A percentile compares a stretch with the other conserved stretches of the same genome.
Conservation (phyloP, 2,329 filamentous ascomycete species). For the Exophiala dermatitidis region DNA sequence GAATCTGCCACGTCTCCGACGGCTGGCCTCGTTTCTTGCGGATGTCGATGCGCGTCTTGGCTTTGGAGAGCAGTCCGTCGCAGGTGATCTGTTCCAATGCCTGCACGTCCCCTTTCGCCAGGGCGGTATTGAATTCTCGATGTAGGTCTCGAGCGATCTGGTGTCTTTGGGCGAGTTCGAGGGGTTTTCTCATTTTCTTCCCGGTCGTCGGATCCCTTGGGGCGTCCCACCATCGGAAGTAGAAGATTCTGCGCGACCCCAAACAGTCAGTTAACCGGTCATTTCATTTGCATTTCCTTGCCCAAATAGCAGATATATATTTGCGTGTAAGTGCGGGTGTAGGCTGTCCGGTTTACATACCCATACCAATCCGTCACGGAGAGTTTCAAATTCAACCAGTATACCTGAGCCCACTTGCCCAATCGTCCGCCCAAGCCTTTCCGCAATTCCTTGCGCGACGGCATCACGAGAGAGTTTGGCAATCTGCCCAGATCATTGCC, state of each 20-base stretch:
- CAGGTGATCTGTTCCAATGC: slow-evolving; percentile 35
- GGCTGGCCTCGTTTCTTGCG: slow-evolving; percentile 24
- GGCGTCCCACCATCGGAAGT: slow-evolving; percentile 8
- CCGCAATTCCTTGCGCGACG: slow-evolving; percentile 9
- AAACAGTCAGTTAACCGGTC: background rate
- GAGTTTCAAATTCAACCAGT: slow-evolving; percentile 10
- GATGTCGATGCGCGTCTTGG: slow-evolving; percentile 32
- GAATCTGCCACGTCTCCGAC: slow-evolving; percentile 9
- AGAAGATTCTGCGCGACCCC: slow-evolving; percentile 18
- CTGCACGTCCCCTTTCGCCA: slow-evolving; percentile 37
- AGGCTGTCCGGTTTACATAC: background rate
- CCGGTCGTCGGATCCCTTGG: slow-evolving; percentile 15
- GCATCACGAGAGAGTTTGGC: slow-evolving; percentile 15
- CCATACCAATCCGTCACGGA: slow-evolving; percentile 10
- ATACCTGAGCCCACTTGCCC: slow-evolving; percentile 5
- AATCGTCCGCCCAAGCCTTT: slow-evolving; percentile 2
- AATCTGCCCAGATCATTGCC: slow-evolving; percentile 19
- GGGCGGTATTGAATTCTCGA: slow-evolving; percentile 41
- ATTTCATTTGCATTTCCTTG: background rate
- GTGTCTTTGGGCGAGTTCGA: slow-evolving; percentile 9
- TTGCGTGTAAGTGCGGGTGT: background rate
- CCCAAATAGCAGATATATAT: no score
- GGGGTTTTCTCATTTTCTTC: slow-evolving; percentile 10
- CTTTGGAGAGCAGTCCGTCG: slow-evolving; percentile 33
- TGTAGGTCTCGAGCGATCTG: slow-evolving; percentile 33